Conservation (phyloP, 177 flowering plant genomes). For the Vitis hybrid region DNA sequence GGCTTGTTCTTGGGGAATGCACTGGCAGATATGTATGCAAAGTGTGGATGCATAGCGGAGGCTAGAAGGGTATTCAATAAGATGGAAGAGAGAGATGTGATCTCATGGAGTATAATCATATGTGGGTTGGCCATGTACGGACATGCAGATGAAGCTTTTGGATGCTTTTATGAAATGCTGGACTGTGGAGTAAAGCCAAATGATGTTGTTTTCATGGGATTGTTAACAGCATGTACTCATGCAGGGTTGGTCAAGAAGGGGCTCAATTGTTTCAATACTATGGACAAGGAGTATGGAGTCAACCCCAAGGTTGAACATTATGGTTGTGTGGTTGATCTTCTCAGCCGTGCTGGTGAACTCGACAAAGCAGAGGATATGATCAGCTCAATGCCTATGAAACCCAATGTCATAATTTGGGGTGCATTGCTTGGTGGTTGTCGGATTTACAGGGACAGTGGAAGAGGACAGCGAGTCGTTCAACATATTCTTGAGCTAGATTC, state of each 20-base stretch:
- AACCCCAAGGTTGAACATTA: constrained; percentile 38
- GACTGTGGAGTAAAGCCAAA: constrained; percentile 28
- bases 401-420: constrained; percentile 47
- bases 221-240: constrained; percentile 44
- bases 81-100: constrained; percentile 7
- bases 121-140: constrained; percentile 41
- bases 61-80: constrained; percentile 31
- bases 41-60: constrained; percentile 38
- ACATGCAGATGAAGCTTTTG: constrained; percentile 34
- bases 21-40: constrained; percentile 41
- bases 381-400: constrained; percentile 40
- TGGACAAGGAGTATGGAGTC: constrained; percentile 26
- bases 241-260: constrained; percentile 43
- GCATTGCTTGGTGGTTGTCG: constrained; percentile 47
- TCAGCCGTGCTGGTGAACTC: constrained; percentile 36
- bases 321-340: constrained; percentile 30
- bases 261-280: constrained; percentile 30
- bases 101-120: constrained; percentile 42
- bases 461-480: constrained; percentile 32
- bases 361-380: constrained; percentile 38
- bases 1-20: constrained; percentile 38
- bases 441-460: constrained; percentile 25
- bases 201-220: constrained; percentile 39
- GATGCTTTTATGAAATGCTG: constrained; percentile 30
- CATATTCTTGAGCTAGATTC: constrained; percentile 37